These are phyloP conservation scores for Ceratocystis alfenasii DNA, from an alignment of 2,329 filamentous ascomycete species.

Conservation along the genomic window DNA sequence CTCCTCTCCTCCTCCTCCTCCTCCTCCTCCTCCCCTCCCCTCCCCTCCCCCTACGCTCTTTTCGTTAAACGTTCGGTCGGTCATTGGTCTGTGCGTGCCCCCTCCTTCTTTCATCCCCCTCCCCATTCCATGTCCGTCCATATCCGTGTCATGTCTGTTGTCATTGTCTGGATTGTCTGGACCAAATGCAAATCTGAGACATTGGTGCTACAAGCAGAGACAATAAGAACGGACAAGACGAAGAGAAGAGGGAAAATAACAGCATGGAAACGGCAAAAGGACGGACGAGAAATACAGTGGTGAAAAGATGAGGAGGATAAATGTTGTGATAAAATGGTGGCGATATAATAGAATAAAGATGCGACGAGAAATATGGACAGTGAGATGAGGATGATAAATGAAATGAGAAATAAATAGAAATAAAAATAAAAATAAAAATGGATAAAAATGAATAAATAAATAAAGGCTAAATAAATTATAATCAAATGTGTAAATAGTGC, in stretches of 20 bases:
- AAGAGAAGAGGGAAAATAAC: neutral
- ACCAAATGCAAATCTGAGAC: slow-evolving; percentile 1
- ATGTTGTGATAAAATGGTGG: neutral
- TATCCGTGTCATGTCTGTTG: slow-evolving; percentile 10
- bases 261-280: neutral
- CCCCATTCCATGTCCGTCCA: neutral
- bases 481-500: neutral
- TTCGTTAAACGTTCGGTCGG: neutral
- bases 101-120: neutral
- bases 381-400: neutral
- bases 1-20: neutral
- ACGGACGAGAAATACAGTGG: neutral
- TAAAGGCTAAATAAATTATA: neutral
- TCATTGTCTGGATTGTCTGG: slow-evolving; percentile 11
- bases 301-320: neutral
- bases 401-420: neutral
- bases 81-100: neutral
- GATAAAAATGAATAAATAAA: neutral
- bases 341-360: neutral
- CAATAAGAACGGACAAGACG: neutral
- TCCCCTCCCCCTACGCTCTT: neutral
- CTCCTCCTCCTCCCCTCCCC: too few relatives aligned
- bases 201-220: slow-evolving; percentile 11
- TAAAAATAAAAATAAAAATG: neutral
- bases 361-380: neutral